Percentiles rank a stretch among this genome's conserved stretches.
These are phyloP conservation scores for Vinca minor DNA, from an alignment of 257 asterid species.

Conservation along the genomic window DNA sequence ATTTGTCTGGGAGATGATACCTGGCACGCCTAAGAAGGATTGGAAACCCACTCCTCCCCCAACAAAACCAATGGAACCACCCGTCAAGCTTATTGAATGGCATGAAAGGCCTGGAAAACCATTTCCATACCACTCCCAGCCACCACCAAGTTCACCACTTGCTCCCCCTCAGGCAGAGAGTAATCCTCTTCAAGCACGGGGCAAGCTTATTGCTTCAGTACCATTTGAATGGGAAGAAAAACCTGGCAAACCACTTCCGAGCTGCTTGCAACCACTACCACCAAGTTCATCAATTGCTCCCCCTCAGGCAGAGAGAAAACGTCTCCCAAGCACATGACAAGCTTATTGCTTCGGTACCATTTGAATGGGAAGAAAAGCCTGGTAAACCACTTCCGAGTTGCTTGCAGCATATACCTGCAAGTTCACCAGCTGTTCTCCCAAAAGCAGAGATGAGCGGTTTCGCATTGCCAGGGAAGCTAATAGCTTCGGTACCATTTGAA, in stretches of 20 bases:
- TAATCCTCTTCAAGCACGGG: constrained; percentile 21
- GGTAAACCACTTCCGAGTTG: no score
- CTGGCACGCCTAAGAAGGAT: constrained; percentile 69
- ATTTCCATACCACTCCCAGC: constrained; percentile 27
- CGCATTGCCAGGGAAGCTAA: constrained; percentile 39
- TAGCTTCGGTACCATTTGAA: constrained; percentile 70
- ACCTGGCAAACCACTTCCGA: no score
- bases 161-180: constrained; percentile 13
- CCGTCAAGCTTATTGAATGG: constrained; percentile 54
- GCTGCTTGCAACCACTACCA: constrained; percentile 14
- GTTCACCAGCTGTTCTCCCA: constrained; percentile 12
- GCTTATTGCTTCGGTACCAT: constrained; percentile 59
- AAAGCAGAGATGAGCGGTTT: constrained; percentile 13
- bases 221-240: constrained; percentile 84
- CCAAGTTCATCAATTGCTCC: constrained; percentile 9
- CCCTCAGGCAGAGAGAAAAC: constrained; percentile 11
- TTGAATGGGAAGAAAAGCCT: constrained; percentile 81
- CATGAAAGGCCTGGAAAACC: constrained; percentile 92
- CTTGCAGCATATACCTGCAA: constrained; percentile 10
- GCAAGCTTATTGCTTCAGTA: constrained; percentile 48
- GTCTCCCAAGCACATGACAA: constrained; percentile 27
- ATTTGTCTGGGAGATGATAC: constrained; percentile 75
- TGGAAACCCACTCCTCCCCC: constrained; percentile 51
- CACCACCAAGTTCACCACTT: constrained; percentile 6
- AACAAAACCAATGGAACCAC: constrained; percentile 16